Conservation (phyloP, 106 monocot genomes). For the Alisma plantagoaquatica region DNA sequence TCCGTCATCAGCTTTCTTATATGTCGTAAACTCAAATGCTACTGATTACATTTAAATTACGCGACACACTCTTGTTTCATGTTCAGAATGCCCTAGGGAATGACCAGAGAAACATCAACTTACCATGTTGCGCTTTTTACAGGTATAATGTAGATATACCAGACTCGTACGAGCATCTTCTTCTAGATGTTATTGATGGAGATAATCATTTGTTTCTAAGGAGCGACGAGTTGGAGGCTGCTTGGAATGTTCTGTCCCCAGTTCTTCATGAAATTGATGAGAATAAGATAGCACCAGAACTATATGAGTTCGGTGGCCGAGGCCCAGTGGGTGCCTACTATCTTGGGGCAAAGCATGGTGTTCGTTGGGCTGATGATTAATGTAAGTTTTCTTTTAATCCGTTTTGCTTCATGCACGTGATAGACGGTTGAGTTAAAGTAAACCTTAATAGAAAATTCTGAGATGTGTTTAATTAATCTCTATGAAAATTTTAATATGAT, state of each 20-base stretch:
- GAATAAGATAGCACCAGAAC: constrained; percentile 48
- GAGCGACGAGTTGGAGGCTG: constrained; percentile 75
- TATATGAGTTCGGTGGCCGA: constrained; percentile 71
- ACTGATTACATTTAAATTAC: no score
- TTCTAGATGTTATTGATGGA: constrained; percentile 77
- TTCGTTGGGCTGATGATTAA: constrained; percentile 78
- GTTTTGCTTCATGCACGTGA: no score
- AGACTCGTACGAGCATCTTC: constrained; percentile 84
- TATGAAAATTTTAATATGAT: no score
- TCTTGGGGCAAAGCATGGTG: constrained; percentile 88
- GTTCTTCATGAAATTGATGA: constrained; percentile 57
- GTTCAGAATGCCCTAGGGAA: no score
- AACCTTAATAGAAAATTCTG: no score
- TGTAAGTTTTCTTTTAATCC: neutral
- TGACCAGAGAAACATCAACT: no score
- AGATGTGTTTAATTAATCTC: no score
- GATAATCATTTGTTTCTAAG: constrained; percentile 79
- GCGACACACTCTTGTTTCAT: no score
- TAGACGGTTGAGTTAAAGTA: no score
- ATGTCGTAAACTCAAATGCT: no score
- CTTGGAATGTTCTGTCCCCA: constrained; percentile 60
- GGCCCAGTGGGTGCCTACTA: constrained; percentile 82
- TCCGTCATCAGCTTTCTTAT: no score
- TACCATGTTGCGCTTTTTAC: no score
- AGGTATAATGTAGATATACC: constrained; percentile 62